These are phyloP conservation scores for Yarrowia deformans DNA, from an alignment of 805 yeast species.

Conservation along the genomic window DNA sequence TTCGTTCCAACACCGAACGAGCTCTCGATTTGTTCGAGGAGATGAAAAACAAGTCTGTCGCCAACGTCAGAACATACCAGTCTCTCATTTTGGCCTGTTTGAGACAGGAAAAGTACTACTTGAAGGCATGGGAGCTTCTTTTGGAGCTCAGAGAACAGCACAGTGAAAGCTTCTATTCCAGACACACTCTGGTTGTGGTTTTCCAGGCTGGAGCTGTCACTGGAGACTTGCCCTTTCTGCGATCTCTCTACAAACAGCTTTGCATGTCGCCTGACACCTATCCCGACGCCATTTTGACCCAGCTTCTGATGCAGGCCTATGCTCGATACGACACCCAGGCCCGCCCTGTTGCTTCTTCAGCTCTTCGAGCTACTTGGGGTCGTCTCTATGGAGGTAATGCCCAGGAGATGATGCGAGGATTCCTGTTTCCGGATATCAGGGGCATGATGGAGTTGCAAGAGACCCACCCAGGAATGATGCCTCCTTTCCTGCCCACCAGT, in stretches of 20 bases:
- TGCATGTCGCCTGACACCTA: constrained; percentile 26
- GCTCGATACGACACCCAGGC: constrained; percentile 15
- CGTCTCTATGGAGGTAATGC: constrained; percentile 22
- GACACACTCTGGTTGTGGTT: constrained; percentile 32
- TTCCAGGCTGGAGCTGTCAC: constrained; percentile 36
- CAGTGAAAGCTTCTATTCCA: constrained; percentile 18
- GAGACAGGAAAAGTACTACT: constrained; percentile 24
- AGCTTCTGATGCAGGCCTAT: constrained; percentile 34
- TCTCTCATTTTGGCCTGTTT: constrained; percentile 20
- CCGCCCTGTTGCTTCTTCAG: not conserved
- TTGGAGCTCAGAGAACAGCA: constrained; percentile 34
- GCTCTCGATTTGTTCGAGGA: constrained; percentile 35
- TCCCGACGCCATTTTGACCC: constrained; percentile 31
- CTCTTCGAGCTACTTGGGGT: constrained; percentile 17
- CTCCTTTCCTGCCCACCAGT: constrained; percentile 23
- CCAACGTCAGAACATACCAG: constrained; percentile 32
- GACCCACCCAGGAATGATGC: constrained; percentile 16
- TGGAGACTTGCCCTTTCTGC: constrained; percentile 14
- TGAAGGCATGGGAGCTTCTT: constrained; percentile 33
- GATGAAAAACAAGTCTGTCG: constrained; percentile 1
- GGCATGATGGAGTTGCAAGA: constrained; percentile 13
- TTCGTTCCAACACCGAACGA: constrained; percentile 14
- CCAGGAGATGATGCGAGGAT: constrained; percentile 27
- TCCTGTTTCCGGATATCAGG: constrained; percentile 3
- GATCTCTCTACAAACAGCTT: constrained; percentile 31